Evolutionary conservation across 768 basidiomycete species (phyloP).

Genomic region (Suillus occidentalis): DNA sequence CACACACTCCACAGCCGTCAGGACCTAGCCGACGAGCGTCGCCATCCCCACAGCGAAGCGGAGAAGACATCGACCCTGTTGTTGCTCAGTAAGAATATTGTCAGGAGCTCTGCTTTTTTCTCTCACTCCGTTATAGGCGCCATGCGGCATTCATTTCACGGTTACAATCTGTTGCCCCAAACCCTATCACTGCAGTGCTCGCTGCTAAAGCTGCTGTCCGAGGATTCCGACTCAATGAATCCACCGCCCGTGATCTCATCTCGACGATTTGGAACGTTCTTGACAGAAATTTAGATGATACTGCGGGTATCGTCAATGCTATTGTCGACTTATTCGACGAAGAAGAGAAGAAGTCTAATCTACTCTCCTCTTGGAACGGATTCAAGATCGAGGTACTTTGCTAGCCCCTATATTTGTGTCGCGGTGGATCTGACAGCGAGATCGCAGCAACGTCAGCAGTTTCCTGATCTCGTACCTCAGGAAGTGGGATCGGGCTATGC

Average conservation of each 20-base stretch:
- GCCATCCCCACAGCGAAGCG: constrained; percentile 28
- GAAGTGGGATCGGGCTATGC: constrained; percentile 68
- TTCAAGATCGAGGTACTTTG: constrained; percentile 76
- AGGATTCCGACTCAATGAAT: constrained; percentile 75
- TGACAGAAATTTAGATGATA: constrained; percentile 66
- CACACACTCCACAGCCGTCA: constrained; percentile 12
- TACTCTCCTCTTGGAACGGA: constrained; percentile 78
- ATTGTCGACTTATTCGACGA: constrained; percentile 81
- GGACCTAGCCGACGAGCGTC: constrained; percentile 29
- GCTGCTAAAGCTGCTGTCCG: constrained; percentile 76
- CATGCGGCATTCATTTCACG: constrained; percentile 66
- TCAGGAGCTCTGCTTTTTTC: not conserved
- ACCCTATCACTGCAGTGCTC: constrained; percentile 56
- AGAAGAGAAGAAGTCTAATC: constrained; percentile 76
- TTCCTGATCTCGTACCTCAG: constrained; percentile 71
- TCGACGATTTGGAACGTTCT: constrained; percentile 85
- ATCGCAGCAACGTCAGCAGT: constrained; percentile 78
- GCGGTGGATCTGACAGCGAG: constrained; percentile 5
- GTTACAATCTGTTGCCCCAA: constrained; percentile 56
- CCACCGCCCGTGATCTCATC: constrained; percentile 80
- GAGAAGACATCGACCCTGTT: constrained; percentile 52
- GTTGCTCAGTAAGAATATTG: constrained; percentile 48
- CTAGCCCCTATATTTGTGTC: not conserved
- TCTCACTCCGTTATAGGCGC: constrained; percentile 43
- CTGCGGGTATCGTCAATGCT: constrained; percentile 69